A percentile compares a stretch with the other conserved stretches of the same genome.
Evolutionary conservation across 192 early-diverging fungal genomes (phyloP).

Genomic region (Obelidium mucronatum): DNA sequence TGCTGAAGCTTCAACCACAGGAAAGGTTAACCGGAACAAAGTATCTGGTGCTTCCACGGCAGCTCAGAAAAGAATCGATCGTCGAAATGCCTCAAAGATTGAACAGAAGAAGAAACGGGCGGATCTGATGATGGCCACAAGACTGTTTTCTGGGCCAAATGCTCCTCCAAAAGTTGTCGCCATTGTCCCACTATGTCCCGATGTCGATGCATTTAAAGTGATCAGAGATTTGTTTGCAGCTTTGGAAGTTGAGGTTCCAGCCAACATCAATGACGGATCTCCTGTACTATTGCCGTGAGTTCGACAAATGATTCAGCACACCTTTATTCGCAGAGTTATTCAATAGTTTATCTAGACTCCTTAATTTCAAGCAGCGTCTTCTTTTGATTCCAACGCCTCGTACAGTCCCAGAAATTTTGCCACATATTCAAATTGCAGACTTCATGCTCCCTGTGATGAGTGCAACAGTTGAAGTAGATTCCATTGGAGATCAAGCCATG

Average conservation of each 20-base stretch:
- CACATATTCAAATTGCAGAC: constrained; percentile 91
- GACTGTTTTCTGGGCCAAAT: constrained; percentile 83
- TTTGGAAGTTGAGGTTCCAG: constrained; percentile 51
- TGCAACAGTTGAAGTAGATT: constrained; percentile 90
- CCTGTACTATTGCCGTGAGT: constrained; percentile 29
- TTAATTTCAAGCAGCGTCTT: constrained; percentile 90
- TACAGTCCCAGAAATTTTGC: constrained; percentile 84
- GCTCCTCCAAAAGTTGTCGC: constrained; percentile 90
- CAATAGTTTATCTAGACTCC: constrained; percentile 30
- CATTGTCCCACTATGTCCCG: constrained; percentile 87
- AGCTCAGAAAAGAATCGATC: constrained; percentile 73
- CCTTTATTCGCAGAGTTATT: neutral
- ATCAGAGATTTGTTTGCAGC: constrained; percentile 56
- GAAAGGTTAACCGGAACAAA: constrained; percentile 44
- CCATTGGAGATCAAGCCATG: constrained; percentile 87
- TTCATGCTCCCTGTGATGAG: constrained; percentile 88
- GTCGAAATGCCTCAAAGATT: constrained; percentile 80
- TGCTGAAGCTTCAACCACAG: constrained; percentile 7
- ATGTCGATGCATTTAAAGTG: constrained; percentile 62
- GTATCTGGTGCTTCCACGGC: constrained; percentile 28
- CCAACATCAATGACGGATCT: neutral
- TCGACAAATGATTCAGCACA: neutral
- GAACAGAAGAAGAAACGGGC: constrained; percentile 85
- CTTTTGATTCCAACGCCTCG: constrained; percentile 81
- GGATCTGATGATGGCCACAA: constrained; percentile 69